A percentile compares a stretch with the other conserved stretches of the same genome.
Conservation (phyloP, 1,139 yeast genomes). For the Lodderomyces metapsilosis region DNA sequence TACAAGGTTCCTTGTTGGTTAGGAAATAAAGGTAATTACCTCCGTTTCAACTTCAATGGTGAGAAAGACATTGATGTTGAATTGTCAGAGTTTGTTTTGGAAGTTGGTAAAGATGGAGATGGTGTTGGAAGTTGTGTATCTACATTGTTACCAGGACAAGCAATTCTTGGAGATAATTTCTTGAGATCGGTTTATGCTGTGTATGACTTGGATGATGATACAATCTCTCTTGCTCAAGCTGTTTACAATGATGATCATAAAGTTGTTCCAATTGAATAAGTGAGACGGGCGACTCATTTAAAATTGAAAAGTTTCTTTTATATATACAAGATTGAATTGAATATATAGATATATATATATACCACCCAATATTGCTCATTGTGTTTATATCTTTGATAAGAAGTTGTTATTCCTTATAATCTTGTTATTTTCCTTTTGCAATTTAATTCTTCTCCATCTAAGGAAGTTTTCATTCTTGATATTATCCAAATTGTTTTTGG, state of each 20-base stretch:
- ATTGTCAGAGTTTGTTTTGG: constrained; percentile 17
- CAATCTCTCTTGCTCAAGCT: constrained; percentile 38
- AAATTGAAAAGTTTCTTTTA: too few species aligned
- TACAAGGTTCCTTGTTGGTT: constrained; percentile 31
- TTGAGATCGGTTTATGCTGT: constrained; percentile 38
- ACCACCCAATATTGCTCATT: background rate
- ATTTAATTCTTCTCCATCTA: constrained; percentile 64
- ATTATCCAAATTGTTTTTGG: constrained; percentile 50
- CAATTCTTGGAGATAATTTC: constrained; percentile 37
- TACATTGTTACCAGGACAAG: constrained; percentile 14
- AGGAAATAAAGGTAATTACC: constrained; percentile 21
- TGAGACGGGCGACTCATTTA: too few species aligned
- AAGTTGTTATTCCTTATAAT: constrained; percentile 80
- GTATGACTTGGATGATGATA: constrained; percentile 37
- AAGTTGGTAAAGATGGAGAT: background rate
- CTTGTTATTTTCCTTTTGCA: constrained; percentile 65
- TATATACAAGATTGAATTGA: background rate
- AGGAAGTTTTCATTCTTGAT: constrained; percentile 60
- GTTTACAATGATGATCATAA: constrained; percentile 26
- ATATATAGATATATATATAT: constrained; percentile 4
- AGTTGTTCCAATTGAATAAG: constrained; percentile 17
- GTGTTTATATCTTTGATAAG: constrained; percentile 47
- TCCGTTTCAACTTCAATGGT: constrained; percentile 27
- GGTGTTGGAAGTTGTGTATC: constrained; percentile 14
- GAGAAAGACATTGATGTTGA: constrained; percentile 25